phyloP scores from a whole-genome alignment of 1,284 basidiomycete genomes.

The Tilletia setariae region DNA sequence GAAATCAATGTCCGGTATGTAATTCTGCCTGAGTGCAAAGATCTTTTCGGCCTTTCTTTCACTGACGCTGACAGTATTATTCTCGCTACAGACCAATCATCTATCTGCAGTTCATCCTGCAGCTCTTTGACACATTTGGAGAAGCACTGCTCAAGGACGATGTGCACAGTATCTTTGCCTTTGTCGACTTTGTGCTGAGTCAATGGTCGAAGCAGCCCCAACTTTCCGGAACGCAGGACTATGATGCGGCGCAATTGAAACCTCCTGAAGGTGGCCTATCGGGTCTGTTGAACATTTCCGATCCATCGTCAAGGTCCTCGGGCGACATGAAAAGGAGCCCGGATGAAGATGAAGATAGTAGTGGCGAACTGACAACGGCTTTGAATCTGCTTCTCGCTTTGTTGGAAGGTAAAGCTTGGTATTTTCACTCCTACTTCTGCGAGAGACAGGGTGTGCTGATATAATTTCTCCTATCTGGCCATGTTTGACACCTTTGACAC shows the following conservation, averaged over 20 bases:
- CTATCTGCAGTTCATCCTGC: slow-evolving; percentile 43
- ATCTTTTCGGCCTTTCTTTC: not conserved
- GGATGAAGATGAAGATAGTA: not conserved
- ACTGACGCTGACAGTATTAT: not conserved
- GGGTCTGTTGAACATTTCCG: too few species aligned
- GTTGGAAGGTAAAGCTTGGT: slow-evolving; percentile 45
- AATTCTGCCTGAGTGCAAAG: not conserved
- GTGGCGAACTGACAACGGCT: slow-evolving; percentile 24
- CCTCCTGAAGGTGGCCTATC: too few species aligned
- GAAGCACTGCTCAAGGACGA: slow-evolving; percentile 38
- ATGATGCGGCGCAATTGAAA: too few species aligned
- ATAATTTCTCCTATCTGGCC: too few species aligned
- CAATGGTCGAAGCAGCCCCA: too few species aligned
- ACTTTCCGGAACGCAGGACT: too few species aligned
- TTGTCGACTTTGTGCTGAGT: slow-evolving; percentile 42
- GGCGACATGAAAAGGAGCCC: not conserved
- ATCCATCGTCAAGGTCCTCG: too few species aligned
- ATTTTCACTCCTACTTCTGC: not conserved
- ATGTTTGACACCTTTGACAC: not conserved
- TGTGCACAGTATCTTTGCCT: slow-evolving; percentile 34
- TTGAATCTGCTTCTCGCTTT: slow-evolving; percentile 44
- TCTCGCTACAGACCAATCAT: slow-evolving; percentile 18
- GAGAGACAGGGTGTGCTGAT: too few species aligned
- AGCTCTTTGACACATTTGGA: slow-evolving; percentile 46
- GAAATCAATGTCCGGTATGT: too few species aligned